Base-by-base conservation (phyloP, 352 stramenopile species). In the Pythium aristosporum region DNA sequence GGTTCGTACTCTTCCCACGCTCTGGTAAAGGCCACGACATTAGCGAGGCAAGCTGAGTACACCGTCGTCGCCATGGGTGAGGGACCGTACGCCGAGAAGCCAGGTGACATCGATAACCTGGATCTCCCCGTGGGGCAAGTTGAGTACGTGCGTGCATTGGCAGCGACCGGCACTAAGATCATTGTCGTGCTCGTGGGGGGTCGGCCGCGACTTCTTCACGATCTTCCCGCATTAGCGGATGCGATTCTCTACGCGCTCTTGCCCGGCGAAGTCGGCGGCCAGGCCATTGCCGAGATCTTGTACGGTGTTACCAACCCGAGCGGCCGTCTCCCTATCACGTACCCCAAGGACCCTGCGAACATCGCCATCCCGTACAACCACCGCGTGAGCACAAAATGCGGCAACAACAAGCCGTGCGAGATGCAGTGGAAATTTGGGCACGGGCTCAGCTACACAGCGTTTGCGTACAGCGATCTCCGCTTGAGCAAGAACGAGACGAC, bases 391-490 rank as follows among this genome's bases (percentile, higher is more conserved):
- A 63, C 59, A 13, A 65, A 62, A 2, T 80, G 72, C 37, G 30
- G 18, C 12, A n/a, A 62, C 23, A 44, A 61, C 32, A 63, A 60
- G 20, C 73, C 75, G 11, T 74, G 67, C 55, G 61, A 65, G 25
- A 81, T 82, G 18, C 75, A 92, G 57, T 96, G 83, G 80, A 66
- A 76, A n/a, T 94, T 94, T 75, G 85, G 87, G 20, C 64, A 79
- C 48, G 87, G 87, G 41, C 64, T 92, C n/a, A 89, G 78, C 57
- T 92, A 90, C 67, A 79, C 82, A 6, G 61, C 64, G 20, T 96
- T 94, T 62, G 61, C 67, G 15, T 93, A 91, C 68, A 65, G 63
- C 11, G 54, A 75, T 8, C 43, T 87, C 28, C 28, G 9, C 25
- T 28, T 88, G 15, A 84, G 66, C 60, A 71, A 74, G 15, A 76